Evolutionary conservation across 2,329 filamentous ascomycete species (phyloP), one percentile per base, ranked within the genome.

Genomic region (Botrytis squamosa): DNA sequence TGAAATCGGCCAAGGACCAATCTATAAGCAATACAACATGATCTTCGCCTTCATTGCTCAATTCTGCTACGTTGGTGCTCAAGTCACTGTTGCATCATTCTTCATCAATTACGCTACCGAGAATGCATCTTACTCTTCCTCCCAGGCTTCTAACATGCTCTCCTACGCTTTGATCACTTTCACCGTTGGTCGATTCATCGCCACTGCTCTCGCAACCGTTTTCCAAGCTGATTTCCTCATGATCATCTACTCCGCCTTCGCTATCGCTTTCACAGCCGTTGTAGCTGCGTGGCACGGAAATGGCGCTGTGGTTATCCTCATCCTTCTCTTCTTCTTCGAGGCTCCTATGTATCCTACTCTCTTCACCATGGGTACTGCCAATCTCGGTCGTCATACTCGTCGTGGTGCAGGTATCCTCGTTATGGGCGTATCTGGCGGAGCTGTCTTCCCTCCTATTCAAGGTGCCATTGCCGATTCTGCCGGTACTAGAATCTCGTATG

Each of bases 331-430:
- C 38, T 94, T 95, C 84, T 95, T 95, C 82, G 93, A 93, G 82
- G 91, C 88, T 6, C 92, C 93, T 79, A 92, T 91, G 81, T 95
- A 95, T 85, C 92, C 93, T 0, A 94, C 92, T 29, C 94, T 95
- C 79, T 89, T 95, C 44, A 92, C 92, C 0, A 85, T 95, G 4
- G 91, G 91, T 14, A 93, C 94, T 85, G 88, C 91, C 36, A 92
- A 92, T 3, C 85, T 94, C 1, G 93, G 93, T 9, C 88, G 90
- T 29, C 91, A 95, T 83, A 93, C 91, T 52, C 94, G 95, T 85
- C 88, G 92, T 75, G 93, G 92, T 1, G 90, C 89, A 3, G 92
- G 92, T 7, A 92, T 89, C 81, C 90, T 93, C 74, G 87, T 94
- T 2, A 91, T 85, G 7, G 92, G 91, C 76, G 91, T 95, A 0